A percentile compares a stretch with the other conserved stretches of the same genome.
Evolutionary conservation across 1,139 yeast species (phyloP).

Genomic region (Diutina pseudorugosa): DNA sequence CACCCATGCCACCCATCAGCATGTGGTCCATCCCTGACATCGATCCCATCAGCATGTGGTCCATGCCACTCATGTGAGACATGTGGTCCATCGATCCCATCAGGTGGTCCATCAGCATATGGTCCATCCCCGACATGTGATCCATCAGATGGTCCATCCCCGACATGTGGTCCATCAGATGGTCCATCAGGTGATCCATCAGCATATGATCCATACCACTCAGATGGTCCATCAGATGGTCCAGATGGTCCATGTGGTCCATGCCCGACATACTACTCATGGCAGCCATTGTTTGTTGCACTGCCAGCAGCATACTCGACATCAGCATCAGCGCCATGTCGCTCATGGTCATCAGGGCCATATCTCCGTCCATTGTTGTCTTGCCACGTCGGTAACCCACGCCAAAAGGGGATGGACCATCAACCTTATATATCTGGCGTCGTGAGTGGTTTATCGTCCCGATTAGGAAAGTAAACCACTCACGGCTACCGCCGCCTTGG

Average conservation of each 20-base stretch:
- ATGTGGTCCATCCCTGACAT: neutral
- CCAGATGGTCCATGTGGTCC: neutral
- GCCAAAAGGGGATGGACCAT: no score
- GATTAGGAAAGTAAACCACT: neutral
- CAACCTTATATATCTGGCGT: neutral
- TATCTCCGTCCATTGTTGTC: no score
- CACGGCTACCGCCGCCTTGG: neutral
- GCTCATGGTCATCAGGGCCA: no score
- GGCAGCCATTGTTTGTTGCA: no score
- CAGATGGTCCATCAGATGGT: neutral
- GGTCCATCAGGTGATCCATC: neutral
- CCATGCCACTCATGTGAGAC: neutral
- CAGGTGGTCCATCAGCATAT: neutral
- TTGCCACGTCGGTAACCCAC: no score
- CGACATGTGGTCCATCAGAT: neutral
- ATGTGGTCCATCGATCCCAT: neutral
- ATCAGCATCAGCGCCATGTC: no score
- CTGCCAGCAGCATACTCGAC: no score
- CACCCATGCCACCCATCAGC: constrained; percentile 1
- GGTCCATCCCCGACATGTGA: neutral
- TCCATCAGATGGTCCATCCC: neutral
- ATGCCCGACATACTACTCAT: neutral
- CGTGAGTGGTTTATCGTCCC: neutral
- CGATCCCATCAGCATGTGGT: neutral
- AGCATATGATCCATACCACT: neutral